Evolutionary conservation across 1,284 basidiomycete genomes (phyloP).

Genomic region (Tilletia horrida): DNA sequence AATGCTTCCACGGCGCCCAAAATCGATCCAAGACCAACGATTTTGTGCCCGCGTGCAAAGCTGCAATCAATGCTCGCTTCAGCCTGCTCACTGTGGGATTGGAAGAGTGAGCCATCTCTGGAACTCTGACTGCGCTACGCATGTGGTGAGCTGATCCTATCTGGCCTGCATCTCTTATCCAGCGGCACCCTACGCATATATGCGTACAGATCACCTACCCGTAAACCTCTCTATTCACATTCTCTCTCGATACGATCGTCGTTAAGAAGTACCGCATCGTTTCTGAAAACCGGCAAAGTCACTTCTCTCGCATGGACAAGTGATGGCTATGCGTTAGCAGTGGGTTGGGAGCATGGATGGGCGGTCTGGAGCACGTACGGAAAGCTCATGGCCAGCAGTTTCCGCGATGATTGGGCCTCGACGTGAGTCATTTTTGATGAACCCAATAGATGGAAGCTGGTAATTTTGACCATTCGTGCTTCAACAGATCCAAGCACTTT

Average conservation of each 20-base stretch:
- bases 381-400: conserved; percentile 69
- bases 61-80: conserved; percentile 71
- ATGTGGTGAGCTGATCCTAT: too few species aligned
- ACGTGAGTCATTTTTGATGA: conserved; percentile 18
- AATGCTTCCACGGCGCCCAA: conserved; percentile 35
- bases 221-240: conserved; percentile 41
- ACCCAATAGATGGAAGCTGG: too few species aligned
- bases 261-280: conserved; percentile 52
- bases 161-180: conserved; percentile 38
- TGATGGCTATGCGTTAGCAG: conserved; percentile 97
- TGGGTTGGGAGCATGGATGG: conserved; percentile 86
- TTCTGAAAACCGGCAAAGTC: conserved; percentile 66
- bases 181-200: conserved; percentile 50
- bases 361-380: conserved; percentile 88
- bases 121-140: too few species aligned
- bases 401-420: conserved; percentile 68
- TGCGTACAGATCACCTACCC: conserved; percentile 33
- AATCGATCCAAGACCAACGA: background rate
- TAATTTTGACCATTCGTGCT: background rate
- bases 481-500: conserved; percentile 33
- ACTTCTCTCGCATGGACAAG: conserved; percentile 65
- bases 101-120: conserved; percentile 60
- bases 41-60: conserved; percentile 10
- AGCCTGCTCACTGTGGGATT: conserved; percentile 81
- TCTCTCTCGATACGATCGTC: conserved; percentile 46